Evolutionary conservation across 2,329 filamentous ascomycete genomes (phyloP).

Genomic region (Myotisia sp.): DNA sequence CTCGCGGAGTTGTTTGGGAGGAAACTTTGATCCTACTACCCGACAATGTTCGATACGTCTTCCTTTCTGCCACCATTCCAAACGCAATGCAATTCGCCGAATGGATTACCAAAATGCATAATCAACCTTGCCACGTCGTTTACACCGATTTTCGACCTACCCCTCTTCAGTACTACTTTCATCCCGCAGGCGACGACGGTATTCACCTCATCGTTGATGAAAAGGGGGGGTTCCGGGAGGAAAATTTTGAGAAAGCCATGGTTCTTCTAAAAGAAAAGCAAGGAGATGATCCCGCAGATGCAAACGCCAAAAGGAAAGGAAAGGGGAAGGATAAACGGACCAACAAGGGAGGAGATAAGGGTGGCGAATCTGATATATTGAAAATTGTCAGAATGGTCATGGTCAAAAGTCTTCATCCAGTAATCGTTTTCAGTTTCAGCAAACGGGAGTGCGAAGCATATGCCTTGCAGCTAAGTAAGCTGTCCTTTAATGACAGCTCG

Average conservation of each 20-base stretch:
- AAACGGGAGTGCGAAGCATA: slow-evolving; percentile 91
- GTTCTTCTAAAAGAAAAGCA: slow-evolving; percentile 73
- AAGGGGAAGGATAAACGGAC: slow-evolving; percentile 84
- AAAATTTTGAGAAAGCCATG: slow-evolving; percentile 97
- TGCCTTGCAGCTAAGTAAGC: slow-evolving; percentile 69
- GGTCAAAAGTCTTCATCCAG: slow-evolving; percentile 90
- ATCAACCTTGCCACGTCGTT: slow-evolving; percentile 94
- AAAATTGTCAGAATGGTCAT: slow-evolving; percentile 99
- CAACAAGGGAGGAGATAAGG: slow-evolving; percentile 67
- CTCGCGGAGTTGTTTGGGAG: slow-evolving; percentile 94
- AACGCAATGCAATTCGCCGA: slow-evolving; percentile 99
- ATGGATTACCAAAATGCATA: slow-evolving; percentile 97
- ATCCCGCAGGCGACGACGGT: slow-evolving; percentile 79
- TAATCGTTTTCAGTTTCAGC: slow-evolving; percentile 99
- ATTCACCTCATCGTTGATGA: slow-evolving; percentile 93
- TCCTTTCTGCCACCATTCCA: slow-evolving; percentile 92
- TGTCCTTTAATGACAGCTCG: slow-evolving; percentile 91
- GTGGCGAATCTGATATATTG: slow-evolving; percentile 68
- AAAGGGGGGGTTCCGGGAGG: slow-evolving; percentile 87
- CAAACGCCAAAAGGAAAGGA: slow-evolving; percentile 65
- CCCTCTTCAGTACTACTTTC: slow-evolving; percentile 94
- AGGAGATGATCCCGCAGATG: slow-evolving; percentile 67
- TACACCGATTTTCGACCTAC: slow-evolving; percentile 98
- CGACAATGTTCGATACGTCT: slow-evolving; percentile 97
- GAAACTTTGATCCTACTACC: slow-evolving; percentile 96